A percentile compares a stretch with the other conserved stretches of the same genome.
phyloP scores from a whole-genome alignment of 495 filamentous ascomycete genomes.

The Xylona heveae region DNA sequence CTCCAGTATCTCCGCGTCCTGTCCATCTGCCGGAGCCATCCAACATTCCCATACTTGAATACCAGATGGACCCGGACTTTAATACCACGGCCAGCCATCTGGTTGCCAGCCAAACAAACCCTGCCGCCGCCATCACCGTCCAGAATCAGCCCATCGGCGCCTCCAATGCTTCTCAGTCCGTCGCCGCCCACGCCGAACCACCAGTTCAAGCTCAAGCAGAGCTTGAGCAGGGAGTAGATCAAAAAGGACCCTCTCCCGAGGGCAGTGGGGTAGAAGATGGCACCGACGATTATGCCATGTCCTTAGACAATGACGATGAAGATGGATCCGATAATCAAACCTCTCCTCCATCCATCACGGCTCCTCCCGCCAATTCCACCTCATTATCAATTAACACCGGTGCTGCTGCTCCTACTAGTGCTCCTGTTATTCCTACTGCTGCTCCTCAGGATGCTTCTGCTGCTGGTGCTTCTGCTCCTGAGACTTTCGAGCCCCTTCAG shows the following conservation, averaged over 20 bases:
- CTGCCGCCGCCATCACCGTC: slow-evolving; percentile 10
- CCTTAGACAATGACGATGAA: slow-evolving; percentile 27
- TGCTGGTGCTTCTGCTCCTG: too few species aligned
- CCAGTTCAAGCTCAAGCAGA: not conserved
- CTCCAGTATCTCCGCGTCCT: slow-evolving; percentile 51
- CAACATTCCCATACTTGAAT: slow-evolving; percentile 48
- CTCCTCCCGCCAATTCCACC: too few species aligned
- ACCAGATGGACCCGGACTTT: slow-evolving; percentile 52
- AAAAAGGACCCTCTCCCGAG: slow-evolving; percentile 6
- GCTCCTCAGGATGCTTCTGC: too few species aligned
- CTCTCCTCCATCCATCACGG: too few species aligned
- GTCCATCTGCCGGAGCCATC: slow-evolving; percentile 46
- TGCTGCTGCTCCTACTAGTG: too few species aligned
- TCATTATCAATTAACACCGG: too few species aligned
- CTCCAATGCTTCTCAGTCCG: too few species aligned
- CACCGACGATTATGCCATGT: slow-evolving; percentile 25
- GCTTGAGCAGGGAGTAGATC: slow-evolving; percentile 12
- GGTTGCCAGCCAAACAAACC: too few species aligned
- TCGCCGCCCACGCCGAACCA: not conserved
- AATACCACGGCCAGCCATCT: slow-evolving; percentile 40
- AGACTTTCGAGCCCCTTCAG: too few species aligned
- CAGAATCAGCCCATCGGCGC: slow-evolving; percentile 3
- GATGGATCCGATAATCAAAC: slow-evolving; percentile 8
- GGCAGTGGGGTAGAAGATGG: slow-evolving; percentile 11
- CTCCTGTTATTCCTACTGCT: too few species aligned